Conservation (phyloP, 2,329 filamentous ascomycete genomes). For the Epichloe brachyelytri region DNA sequence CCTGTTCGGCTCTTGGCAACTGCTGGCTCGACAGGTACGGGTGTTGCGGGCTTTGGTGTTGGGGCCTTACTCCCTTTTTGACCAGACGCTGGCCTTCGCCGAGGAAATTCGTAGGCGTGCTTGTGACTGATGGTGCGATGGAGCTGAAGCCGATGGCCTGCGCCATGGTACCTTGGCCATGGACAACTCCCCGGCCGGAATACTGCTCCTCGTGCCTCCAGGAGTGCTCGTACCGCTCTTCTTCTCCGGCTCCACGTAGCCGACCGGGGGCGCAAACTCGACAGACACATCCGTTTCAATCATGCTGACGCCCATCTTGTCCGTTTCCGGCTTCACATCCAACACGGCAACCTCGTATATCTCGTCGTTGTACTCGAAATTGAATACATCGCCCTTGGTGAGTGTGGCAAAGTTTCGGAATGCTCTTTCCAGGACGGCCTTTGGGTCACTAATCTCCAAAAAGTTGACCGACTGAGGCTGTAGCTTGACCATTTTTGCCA, state of each 20-base stretch:
- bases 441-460: slow-evolving; percentile 92
- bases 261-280: slow-evolving; percentile 87
- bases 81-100: slow-evolving; percentile 72
- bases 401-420: slow-evolving; percentile 93
- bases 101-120: slow-evolving; percentile 64
- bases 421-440: slow-evolving; percentile 90
- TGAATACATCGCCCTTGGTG: slow-evolving; percentile 89
- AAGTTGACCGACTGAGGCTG: slow-evolving; percentile 90
- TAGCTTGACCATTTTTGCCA: slow-evolving; percentile 87
- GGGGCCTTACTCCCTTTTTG: slow-evolving; percentile 63
- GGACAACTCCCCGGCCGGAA: slow-evolving; percentile 64
- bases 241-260: slow-evolving; percentile 79
- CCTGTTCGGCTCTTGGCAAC: slow-evolving; percentile 42
- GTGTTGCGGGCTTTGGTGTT: slow-evolving; percentile 56
- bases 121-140: slow-evolving; percentile 67
- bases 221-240: slow-evolving; percentile 79
- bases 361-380: slow-evolving; percentile 91
- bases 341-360: slow-evolving; percentile 87
- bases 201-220: slow-evolving; percentile 48
- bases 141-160: slow-evolving; percentile 93
- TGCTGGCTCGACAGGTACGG: slow-evolving; percentile 33
- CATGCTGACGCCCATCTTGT: slow-evolving; percentile 80
- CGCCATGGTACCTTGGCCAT: slow-evolving; percentile 86
- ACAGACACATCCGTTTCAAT: slow-evolving; percentile 94
- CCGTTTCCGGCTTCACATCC: slow-evolving; percentile 76